Conservation (phyloP, 2,329 filamentous ascomycete genomes). For the Phialophora expanda region DNA sequence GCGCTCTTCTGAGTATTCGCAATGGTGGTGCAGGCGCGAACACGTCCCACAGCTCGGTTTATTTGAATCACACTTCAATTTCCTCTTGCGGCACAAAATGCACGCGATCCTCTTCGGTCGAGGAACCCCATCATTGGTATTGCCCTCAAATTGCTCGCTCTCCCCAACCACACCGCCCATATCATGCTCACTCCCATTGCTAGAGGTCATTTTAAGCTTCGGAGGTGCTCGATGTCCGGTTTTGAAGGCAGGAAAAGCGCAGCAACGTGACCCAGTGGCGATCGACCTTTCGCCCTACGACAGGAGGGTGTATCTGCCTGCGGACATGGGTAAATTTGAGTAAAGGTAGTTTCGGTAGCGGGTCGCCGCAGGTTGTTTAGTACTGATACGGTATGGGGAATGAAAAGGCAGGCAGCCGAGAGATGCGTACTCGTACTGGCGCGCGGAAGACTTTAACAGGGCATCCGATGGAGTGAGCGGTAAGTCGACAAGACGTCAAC, state of each 20-base stretch:
- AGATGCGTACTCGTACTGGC: slow-evolving; percentile 1
- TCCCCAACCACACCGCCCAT: slow-evolving; percentile 16
- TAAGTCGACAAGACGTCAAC: neutral
- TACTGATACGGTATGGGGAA: neutral
- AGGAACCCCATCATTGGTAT: slow-evolving; percentile 55
- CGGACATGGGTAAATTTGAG: neutral
- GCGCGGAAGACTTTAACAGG: neutral
- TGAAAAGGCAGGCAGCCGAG: neutral
- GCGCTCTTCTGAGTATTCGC: slow-evolving; percentile 88
- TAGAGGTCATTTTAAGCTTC: slow-evolving; percentile 16
- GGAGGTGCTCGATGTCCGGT: neutral
- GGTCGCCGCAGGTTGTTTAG: neutral
- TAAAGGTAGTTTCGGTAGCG: neutral
- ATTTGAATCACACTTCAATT: slow-evolving; percentile 73
- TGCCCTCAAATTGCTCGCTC: slow-evolving; percentile 11
- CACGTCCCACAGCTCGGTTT: slow-evolving; percentile 89
- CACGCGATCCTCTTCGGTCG: slow-evolving; percentile 94
- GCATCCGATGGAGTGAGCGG: neutral
- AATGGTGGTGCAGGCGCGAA: slow-evolving; percentile 81
- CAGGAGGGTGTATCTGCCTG: neutral
- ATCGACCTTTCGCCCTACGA: neutral
- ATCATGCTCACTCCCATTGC: slow-evolving; percentile 19
- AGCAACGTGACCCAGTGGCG: neutral
- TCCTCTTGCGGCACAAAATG: slow-evolving; percentile 80
- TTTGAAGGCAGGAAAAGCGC: neutral